Base-by-base conservation (phyloP, 1,284 basidiomycete species). In the Trametes pubescens region DNA sequence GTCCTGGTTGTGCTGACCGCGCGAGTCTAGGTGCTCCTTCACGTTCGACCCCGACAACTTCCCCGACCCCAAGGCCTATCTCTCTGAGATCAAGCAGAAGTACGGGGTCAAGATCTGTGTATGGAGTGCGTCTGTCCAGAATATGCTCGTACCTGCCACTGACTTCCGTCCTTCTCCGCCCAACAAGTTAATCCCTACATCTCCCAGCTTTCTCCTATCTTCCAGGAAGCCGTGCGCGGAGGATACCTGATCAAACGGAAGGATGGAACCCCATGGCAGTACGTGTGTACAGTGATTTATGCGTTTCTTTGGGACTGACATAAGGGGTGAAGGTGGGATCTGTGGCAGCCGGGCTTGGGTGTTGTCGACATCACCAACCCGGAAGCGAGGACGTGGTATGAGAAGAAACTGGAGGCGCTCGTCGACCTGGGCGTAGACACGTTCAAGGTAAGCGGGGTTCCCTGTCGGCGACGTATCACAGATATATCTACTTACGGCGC, bases 1-100 rank as follows among this genome's bases (percentile, higher is more conserved):
- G 38, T 48, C 7, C 14, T 16, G 24, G 22, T 16, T 51, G 29
- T 22, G 52, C 18, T 16, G 9, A 21, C 18, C 4, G 21, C 44
- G 9, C 22, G 24, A 13, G 21, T 44, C 10, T 29, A 87, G 87
- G 86, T 91, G 89, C 69, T 89, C 87, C 11, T 93, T 92, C 76
- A 88, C 87, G 5, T 92, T 91, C 71, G 90, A 92, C 71, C 87
- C 89, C 2, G 88, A 91, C 29, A 85, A 86, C 69, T 92, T 93
- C 81, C 89, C 90, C 7, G 82, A 92, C 71, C 90, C 90, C 2
- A 83, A 85, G 65, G 82, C 81, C 32, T 92, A 91, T 72, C 81
- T 93, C 9, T 69, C 84, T 2, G 83, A 86, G 55, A 88, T 92
- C 75, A 91, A 92, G 76, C 72, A 80, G 43, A 87, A 86, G 71